Evolutionary conservation across 1,284 basidiomycete genomes (phyloP).

Genomic region (Phellopilus nigrolimitatus): DNA sequence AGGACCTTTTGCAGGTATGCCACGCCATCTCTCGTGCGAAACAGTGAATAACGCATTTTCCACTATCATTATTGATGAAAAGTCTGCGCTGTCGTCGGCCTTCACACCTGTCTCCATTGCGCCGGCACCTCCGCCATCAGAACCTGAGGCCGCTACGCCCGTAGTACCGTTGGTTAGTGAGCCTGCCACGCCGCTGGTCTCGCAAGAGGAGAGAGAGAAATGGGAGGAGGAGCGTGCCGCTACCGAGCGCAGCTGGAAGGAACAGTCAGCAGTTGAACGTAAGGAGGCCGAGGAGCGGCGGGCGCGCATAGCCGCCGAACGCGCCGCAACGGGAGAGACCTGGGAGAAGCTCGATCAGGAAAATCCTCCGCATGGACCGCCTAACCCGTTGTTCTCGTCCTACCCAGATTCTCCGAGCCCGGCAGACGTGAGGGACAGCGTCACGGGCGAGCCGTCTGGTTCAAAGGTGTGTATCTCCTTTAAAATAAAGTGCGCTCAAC

Average conservation of each 20-base stretch:
- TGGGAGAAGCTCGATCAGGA: slow-evolving; percentile 24
- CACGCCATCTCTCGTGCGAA: no score
- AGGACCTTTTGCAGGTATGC: no score
- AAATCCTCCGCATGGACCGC: slow-evolving; percentile 19
- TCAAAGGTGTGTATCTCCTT: slow-evolving; percentile 23
- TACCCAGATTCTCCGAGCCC: slow-evolving; percentile 29
- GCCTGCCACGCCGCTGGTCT: not conserved
- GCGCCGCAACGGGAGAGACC: slow-evolving; percentile 37
- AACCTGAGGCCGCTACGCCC: not conserved
- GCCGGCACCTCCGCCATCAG: not conserved
- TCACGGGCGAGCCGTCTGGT: slow-evolving; percentile 40
- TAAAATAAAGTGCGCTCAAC: slow-evolving; percentile 26
- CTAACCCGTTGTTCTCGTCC: slow-evolving; percentile 24
- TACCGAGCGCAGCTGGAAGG: slow-evolving; percentile 68
- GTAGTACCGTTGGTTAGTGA: not conserved
- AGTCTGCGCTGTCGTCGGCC: slow-evolving; percentile 18
- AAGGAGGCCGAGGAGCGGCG: slow-evolving; percentile 71
- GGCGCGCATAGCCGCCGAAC: slow-evolving; percentile 56
- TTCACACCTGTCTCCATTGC: slow-evolving; percentile 14
- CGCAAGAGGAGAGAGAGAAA: slow-evolving; percentile 25
- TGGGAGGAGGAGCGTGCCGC: slow-evolving; percentile 68
- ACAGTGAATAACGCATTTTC: no score
- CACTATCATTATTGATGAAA: no score
- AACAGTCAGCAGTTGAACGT: slow-evolving; percentile 68
- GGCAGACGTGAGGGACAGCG: slow-evolving; percentile 43